Evolutionary conservation across 2,329 filamentous ascomycete species (phyloP).

Genomic region (Aspergillus pseudonomiae): DNA sequence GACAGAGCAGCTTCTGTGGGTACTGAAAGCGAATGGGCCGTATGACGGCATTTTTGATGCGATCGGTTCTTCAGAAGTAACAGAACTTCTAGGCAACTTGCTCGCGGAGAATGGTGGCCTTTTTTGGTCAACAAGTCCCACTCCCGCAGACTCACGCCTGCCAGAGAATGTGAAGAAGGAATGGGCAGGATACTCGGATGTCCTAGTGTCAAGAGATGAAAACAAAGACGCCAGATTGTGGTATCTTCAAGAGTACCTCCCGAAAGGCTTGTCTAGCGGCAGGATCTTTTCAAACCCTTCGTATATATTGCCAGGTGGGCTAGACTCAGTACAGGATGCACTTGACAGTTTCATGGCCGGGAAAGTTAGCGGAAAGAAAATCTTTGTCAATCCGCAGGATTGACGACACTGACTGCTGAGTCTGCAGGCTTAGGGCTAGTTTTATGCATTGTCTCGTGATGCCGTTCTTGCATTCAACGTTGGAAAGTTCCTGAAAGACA

Average conservation of each 20-base stretch:
- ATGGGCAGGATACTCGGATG: not conserved
- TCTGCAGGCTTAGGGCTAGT: not conserved
- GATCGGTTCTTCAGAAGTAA: not conserved
- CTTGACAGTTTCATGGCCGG: not conserved
- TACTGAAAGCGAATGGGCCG: conserved; percentile 7
- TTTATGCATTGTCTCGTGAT: not conserved
- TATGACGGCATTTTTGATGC: conserved; percentile 11
- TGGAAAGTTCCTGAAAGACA: too few relatives aligned
- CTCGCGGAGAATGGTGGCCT: conserved; percentile 9
- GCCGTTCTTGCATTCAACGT: too few relatives aligned
- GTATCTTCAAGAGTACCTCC: not conserved
- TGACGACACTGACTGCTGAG: too few relatives aligned
- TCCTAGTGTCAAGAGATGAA: not conserved
- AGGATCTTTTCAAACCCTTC: not conserved
- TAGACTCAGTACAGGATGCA: not conserved
- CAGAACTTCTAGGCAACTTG: not conserved
- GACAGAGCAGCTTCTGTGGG: conserved; percentile 1
- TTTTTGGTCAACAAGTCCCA: not conserved
- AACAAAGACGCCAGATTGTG: not conserved
- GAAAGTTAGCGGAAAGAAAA: not conserved
- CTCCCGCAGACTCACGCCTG: not conserved
- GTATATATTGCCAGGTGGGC: not conserved
- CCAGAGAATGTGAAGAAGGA: not conserved
- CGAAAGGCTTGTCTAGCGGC: not conserved
- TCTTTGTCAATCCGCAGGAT: not conserved